Conservation (phyloP, 2,329 filamentous ascomycete species). For the Aureobasidium sp. region DNA sequence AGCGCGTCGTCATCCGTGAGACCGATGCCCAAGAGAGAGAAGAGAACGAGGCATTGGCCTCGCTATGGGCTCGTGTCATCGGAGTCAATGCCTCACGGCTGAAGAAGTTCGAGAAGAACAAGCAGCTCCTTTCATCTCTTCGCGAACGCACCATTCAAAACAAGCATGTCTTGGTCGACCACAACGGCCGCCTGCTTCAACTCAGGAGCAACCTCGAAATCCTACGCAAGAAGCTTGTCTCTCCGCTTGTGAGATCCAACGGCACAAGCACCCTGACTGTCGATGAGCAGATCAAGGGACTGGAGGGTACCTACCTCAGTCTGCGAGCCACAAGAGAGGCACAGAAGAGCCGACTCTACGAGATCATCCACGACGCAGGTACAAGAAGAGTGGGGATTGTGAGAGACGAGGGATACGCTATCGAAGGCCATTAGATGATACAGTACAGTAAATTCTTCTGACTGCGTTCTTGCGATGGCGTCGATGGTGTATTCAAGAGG, state of each 20-base stretch:
- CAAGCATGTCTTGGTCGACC: slow-evolving; percentile 76
- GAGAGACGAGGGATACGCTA: slow-evolving; percentile 15
- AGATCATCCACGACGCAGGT: slow-evolving; percentile 59
- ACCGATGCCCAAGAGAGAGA: slow-evolving; percentile 69
- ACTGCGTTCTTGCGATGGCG: slow-evolving; percentile 9
- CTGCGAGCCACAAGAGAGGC: slow-evolving; percentile 64
- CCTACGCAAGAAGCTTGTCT: slow-evolving; percentile 74
- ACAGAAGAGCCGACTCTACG: slow-evolving; percentile 77
- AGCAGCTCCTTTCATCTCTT: slow-evolving; percentile 66
- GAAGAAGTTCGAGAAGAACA: slow-evolving; percentile 90
- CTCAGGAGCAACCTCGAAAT: slow-evolving; percentile 81
- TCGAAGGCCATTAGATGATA: slow-evolving; percentile 14
- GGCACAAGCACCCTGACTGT: slow-evolving; percentile 62
- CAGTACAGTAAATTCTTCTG: background rate
- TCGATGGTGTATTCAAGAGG: slow-evolving; percentile 1
- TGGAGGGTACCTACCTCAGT: slow-evolving; percentile 72
- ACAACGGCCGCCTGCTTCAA: slow-evolving; percentile 73
- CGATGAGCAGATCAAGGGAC: slow-evolving; percentile 74
- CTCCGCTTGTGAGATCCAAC: slow-evolving; percentile 66
- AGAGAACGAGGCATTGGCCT: slow-evolving; percentile 72
- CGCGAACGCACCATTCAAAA: slow-evolving; percentile 77
- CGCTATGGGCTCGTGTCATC: slow-evolving; percentile 77
- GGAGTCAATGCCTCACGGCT: slow-evolving; percentile 65
- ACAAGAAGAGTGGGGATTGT: slow-evolving; percentile 12
- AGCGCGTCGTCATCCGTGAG: slow-evolving; percentile 76